These are phyloP conservation scores for Xylariaceae sp. DNA, from an alignment of 2,329 filamentous ascomycete genomes.

Conservation along the genomic window DNA sequence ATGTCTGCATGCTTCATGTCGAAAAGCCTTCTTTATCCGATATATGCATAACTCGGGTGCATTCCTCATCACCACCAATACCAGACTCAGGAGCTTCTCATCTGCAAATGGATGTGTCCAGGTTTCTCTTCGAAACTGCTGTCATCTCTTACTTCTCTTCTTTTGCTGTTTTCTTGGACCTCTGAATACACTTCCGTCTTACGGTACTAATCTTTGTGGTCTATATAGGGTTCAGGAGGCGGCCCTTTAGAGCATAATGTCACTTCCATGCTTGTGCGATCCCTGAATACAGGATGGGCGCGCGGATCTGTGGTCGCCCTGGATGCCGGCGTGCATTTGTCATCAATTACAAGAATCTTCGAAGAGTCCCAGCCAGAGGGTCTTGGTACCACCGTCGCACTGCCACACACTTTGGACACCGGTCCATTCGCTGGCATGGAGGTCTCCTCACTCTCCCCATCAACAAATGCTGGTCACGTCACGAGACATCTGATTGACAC, in stretches of 20 bases:
- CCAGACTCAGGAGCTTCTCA: not conserved
- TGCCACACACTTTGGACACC: conserved; percentile 55
- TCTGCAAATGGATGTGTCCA: no score
- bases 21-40: no score
- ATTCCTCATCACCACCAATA: no score
- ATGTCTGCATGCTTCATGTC: no score
- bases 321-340: conserved; percentile 87
- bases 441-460: conserved; percentile 62
- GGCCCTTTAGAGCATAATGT: conserved; percentile 88
- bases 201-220: conserved; percentile 4
- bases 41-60: no score
- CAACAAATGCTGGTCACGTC: conserved; percentile 79
- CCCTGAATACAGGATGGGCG: conserved; percentile 73
- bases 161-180: not conserved
- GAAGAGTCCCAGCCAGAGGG: conserved; percentile 48
- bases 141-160: not conserved
- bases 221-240: conserved; percentile 73
- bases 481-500: conserved; percentile 78
- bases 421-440: conserved; percentile 81
- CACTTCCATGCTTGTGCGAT: conserved; percentile 85
- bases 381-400: conserved; percentile 35
- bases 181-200: not conserved
- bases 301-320: conserved; percentile 85
- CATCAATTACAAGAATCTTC: conserved; percentile 78
- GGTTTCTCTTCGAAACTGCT: not conserved